Evolutionary conservation across 345 rosid species (phyloP), one percentile per base, ranked within the genome.

Genomic region (Psidium friedrichsthalianum): DNA sequence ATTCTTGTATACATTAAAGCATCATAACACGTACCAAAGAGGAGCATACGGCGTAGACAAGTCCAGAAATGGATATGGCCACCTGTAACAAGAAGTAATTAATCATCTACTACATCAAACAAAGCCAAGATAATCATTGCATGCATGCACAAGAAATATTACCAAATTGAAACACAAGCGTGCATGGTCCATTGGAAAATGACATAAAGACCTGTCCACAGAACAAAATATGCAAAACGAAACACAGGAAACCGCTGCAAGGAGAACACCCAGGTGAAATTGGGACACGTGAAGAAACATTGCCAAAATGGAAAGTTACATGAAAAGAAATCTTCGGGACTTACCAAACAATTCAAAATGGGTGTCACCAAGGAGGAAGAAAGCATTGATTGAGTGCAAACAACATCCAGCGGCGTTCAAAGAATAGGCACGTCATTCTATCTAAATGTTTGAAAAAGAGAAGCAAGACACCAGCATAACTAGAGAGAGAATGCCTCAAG

Each of bases 31-130:
- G 53, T 94, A 97, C 99, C 99, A 96, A 85, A 96, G 82, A 24
- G 98, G 97, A 82, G 99, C 95, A 83, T 90, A 91, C 8, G 93
- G 54, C 44, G 94, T 89, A 74, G 98, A 93, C 85, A 97, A 85
- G 90, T 96, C 98, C 36, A 96, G 96, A 89, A 97, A 95, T 49
- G 95, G 92, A 90, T 97, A 97, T 7, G 99, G 99, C 99, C 99
- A 97, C 98, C 99, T 97, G 87, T 52, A 84, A 78, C 86, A 89
- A 82, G 82, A 84, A n/a, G 83, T 22, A 85, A 69, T 44, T 84
- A 56, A 59, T 21, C 36, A 64, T 85, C 27, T 78, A 82, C 74
- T 49, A 64, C 82, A 88, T 56, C 53, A 69, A 82, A 10, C 57
- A 52, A 59, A 11, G 49, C 16, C 32, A 16, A 81, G 11, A 36